Evolutionary conservation across 352 stramenopile species (phyloP).

Genomic region (Plasmopara viticola): DNA sequence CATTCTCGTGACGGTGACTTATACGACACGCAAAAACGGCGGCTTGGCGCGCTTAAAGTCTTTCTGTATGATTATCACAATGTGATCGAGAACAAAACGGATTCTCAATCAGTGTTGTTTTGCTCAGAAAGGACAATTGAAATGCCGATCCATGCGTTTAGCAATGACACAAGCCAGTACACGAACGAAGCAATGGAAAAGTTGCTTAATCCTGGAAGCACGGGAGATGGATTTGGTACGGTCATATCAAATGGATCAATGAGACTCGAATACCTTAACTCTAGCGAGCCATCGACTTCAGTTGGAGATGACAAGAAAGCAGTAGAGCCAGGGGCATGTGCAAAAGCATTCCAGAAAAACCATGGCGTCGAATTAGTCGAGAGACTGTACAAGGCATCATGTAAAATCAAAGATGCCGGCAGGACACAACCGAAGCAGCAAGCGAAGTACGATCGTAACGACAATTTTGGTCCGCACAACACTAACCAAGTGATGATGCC

Average conservation of each 20-base stretch:
- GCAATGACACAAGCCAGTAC: too few species aligned
- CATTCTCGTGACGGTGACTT: too few species aligned
- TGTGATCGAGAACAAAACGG: too few species aligned
- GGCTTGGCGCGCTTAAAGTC: too few species aligned
- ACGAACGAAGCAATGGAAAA: too few species aligned
- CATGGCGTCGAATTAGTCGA: neutral
- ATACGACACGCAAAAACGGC: too few species aligned
- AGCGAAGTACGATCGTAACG: slow-evolving; percentile 8
- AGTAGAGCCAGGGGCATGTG: slow-evolving; percentile 1
- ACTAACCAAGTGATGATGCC: slow-evolving; percentile 11
- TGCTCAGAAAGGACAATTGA: too few species aligned
- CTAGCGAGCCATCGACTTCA: slow-evolving; percentile 28
- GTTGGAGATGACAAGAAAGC: slow-evolving; percentile 11
- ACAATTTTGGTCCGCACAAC: slow-evolving; percentile 5
- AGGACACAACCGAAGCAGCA: slow-evolving; percentile 4
- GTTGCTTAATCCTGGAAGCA: too few species aligned
- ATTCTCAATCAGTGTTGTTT: too few species aligned
- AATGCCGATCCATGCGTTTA: too few species aligned
- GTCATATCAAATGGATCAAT: slow-evolving; percentile 31
- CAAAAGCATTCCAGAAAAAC: slow-evolving; percentile 3
- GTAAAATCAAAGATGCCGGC: neutral
- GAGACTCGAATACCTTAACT: slow-evolving; percentile 32
- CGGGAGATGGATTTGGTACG: too few species aligned
- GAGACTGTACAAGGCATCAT: neutral
- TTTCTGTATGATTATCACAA: too few species aligned